These are phyloP conservation scores for Eutrema heterophyllum DNA, from an alignment of 345 rosid species.

Conservation along the genomic window DNA sequence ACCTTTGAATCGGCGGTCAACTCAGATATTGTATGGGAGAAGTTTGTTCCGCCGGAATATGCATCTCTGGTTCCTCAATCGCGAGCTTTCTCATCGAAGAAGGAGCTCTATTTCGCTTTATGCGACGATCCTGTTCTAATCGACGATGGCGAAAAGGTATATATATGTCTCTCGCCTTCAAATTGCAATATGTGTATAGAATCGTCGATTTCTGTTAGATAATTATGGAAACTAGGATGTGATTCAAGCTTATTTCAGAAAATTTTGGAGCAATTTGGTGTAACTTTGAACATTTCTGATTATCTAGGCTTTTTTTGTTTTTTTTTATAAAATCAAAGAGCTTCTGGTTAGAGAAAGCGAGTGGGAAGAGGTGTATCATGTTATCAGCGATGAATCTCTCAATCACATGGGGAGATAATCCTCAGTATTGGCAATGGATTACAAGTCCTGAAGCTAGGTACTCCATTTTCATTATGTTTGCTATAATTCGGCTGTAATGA, in stretches of 20 bases:
- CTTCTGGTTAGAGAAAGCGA: constrained; percentile 12
- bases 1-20: constrained; percentile 32
- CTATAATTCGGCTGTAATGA: neutral
- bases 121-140: constrained; percentile 37
- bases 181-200: neutral
- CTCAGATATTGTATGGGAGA: constrained; percentile 46
- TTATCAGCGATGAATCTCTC: constrained; percentile 4
- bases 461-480: neutral
- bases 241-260: neutral
- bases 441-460: constrained; percentile 8
- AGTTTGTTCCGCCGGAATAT: constrained; percentile 46
- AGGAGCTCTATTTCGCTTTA: constrained; percentile 39
- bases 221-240: neutral
- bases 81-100: constrained; percentile 28
- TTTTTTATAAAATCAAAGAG: neutral
- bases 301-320: no score
- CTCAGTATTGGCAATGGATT: neutral
- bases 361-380: constrained; percentile 21
- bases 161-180: neutral
- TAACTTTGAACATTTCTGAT: neutral
- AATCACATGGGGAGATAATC: constrained; percentile 1
- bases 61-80: constrained; percentile 1
- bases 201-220: neutral
- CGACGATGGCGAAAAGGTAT: constrained; percentile 44
- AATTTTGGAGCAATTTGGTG: neutral